These are phyloP conservation scores for Arxiozyma heterogenica DNA, from an alignment of 1,139 yeast species.

Conservation along the genomic window DNA sequence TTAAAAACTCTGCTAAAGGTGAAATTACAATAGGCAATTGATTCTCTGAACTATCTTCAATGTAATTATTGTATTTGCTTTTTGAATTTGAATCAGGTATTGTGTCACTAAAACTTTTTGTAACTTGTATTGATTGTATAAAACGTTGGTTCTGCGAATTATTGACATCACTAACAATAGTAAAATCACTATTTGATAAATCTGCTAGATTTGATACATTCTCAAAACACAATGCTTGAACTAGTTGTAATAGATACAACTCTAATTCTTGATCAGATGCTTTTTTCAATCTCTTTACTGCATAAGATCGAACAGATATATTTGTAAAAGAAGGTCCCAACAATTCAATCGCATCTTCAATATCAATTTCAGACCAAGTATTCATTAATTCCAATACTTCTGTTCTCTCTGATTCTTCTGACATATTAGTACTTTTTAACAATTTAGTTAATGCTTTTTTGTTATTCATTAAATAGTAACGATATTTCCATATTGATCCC, in stretches of 20 bases:
- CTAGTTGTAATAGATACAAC: constrained; percentile 76
- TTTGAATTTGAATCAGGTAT: not conserved
- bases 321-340: constrained; percentile 59
- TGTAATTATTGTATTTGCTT: not conserved
- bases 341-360: constrained; percentile 87
- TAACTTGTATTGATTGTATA: constrained; percentile 4
- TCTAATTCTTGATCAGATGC: constrained; percentile 77
- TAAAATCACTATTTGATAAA: constrained; percentile 34
- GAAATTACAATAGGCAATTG: constrained; percentile 32
- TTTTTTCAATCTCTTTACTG: constrained; percentile 70
- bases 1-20: constrained; percentile 71
- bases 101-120: not conserved
- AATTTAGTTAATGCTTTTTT: constrained; percentile 74
- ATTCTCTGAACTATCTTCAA: not conserved
- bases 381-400: constrained; percentile 60
- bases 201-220: constrained; percentile 26
- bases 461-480: constrained; percentile 75
- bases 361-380: constrained; percentile 68
- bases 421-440: constrained; percentile 82
- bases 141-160: constrained; percentile 12
- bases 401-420: constrained; percentile 66
- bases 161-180: constrained; percentile 35
- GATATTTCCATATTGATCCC: constrained; percentile 82
- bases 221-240: constrained; percentile 85
- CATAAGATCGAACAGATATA: constrained; percentile 62